Percentiles rank a stretch among this genome's conserved stretches.
phyloP scores from a whole-genome alignment of 2,329 filamentous ascomycete genomes.

The Bretziella fagacearum region DNA sequence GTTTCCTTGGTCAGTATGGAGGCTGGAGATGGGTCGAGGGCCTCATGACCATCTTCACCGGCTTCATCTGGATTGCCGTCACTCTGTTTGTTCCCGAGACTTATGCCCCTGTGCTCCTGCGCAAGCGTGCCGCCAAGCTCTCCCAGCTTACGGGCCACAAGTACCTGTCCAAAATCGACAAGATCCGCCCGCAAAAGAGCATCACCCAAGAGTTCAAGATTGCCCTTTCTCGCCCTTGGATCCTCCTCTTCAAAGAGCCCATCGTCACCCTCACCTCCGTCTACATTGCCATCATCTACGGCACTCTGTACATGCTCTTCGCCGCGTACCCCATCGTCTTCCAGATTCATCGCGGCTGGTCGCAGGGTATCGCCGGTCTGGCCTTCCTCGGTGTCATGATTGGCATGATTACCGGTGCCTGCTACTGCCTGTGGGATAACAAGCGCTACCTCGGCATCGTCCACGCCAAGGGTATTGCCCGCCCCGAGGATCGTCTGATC shows the following conservation, averaged over 20 bases:
- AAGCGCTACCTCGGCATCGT: slow-evolving; percentile 31
- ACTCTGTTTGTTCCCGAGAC: slow-evolving; percentile 40
- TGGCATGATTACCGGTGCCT: slow-evolving; percentile 41
- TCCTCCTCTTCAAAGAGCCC: slow-evolving; percentile 48
- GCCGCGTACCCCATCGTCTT: slow-evolving; percentile 45
- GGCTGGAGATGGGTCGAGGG: slow-evolving; percentile 52
- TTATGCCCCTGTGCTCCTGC: slow-evolving; percentile 40
- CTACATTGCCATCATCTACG: slow-evolving; percentile 45
- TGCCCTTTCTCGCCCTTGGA: slow-evolving; percentile 44
- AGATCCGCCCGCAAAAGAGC: slow-evolving; percentile 26
- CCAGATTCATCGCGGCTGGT: slow-evolving; percentile 39
- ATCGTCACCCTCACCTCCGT: slow-evolving; percentile 47
- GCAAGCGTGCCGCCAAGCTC: slow-evolving; percentile 32
- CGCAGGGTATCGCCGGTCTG: slow-evolving; percentile 39
- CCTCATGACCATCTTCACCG: slow-evolving; percentile 43
- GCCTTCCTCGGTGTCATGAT: slow-evolving; percentile 48
- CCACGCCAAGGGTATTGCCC: slow-evolving; percentile 36
- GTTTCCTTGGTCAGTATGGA: slow-evolving; percentile 40
- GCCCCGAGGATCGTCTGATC: slow-evolving; percentile 46
- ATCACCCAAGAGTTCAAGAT: slow-evolving; percentile 35
- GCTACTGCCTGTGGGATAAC: slow-evolving; percentile 36
- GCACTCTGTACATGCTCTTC: slow-evolving; percentile 38
- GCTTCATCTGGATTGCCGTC: slow-evolving; percentile 37
- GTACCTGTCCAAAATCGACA: slow-evolving; percentile 35
- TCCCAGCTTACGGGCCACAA: slow-evolving; percentile 36